Conservation (phyloP, 1,284 basidiomycete species). For the Tilletiopsis washingtonensis region DNA sequence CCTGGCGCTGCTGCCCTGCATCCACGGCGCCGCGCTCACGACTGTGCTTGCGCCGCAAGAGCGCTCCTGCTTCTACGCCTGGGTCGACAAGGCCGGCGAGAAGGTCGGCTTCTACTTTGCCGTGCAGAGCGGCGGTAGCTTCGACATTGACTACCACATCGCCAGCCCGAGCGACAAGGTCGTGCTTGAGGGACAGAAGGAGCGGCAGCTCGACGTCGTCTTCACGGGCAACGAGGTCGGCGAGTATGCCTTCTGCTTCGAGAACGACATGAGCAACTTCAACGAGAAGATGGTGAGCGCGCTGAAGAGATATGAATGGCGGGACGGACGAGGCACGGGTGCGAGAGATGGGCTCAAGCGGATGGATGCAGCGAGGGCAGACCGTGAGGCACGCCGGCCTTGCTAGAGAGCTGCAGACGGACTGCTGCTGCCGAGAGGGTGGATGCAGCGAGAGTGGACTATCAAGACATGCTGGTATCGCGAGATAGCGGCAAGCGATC, state of each 20-base stretch:
- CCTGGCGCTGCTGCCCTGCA: background rate
- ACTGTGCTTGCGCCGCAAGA: slow-evolving; percentile 78
- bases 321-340: no score
- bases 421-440: no score
- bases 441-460: no score
- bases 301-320: no score
- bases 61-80: slow-evolving; percentile 85
- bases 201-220: slow-evolving; percentile 93
- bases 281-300: slow-evolving; percentile 37
- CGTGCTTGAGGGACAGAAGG: slow-evolving; percentile 73
- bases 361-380: no score
- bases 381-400: no score
- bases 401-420: no score
- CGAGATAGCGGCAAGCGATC: no score
- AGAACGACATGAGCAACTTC: slow-evolving; percentile 60
- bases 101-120: slow-evolving; percentile 69
- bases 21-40: slow-evolving; percentile 65
- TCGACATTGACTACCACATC: slow-evolving; percentile 92
- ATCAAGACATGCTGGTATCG: no score
- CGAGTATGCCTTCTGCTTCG: slow-evolving; percentile 97
- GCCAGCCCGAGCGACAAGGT: slow-evolving; percentile 80
- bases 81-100: slow-evolving; percentile 87
- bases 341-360: no score
- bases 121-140: slow-evolving; percentile 92
- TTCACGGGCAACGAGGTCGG: slow-evolving; percentile 87